These are phyloP conservation scores for Zygosaccharomyces sapae DNA, from an alignment of 1,139 yeast genomes.

Conservation along the genomic window DNA sequence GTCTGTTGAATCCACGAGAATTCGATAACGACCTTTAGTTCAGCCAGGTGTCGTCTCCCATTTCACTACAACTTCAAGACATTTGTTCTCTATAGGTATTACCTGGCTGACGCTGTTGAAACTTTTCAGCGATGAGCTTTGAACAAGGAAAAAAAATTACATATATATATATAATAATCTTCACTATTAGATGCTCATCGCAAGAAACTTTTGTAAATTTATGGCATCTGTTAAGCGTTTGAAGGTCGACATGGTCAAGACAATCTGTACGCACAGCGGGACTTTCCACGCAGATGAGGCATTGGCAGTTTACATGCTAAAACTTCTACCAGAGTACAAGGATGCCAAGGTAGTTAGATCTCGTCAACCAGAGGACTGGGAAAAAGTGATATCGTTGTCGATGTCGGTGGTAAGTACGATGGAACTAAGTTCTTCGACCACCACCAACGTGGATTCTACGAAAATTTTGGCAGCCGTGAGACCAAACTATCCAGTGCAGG, in stretches of 20 bases:
- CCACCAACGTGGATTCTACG: conserved; percentile 81
- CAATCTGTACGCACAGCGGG: conserved; percentile 91
- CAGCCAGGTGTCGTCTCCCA: too few relatives aligned
- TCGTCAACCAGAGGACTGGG: conserved; percentile 79
- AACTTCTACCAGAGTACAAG: conserved; percentile 62
- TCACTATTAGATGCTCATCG: conserved; percentile 1
- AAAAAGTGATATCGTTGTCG: conserved; percentile 87
- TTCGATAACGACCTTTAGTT: neutral
- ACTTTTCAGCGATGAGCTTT: conserved; percentile 1
- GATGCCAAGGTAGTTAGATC: conserved; percentile 73
- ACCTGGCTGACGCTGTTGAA: neutral
- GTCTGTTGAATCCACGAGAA: neutral
- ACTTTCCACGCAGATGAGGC: conserved; percentile 97
- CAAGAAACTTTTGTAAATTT: neutral
- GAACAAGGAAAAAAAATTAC: too few relatives aligned
- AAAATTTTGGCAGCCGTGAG: conserved; percentile 51
- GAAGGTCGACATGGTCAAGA: conserved; percentile 34
- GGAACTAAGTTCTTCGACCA: conserved; percentile 87
- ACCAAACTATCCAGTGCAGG: conserved; percentile 95
- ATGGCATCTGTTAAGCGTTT: conserved; percentile 22
- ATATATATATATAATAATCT: too few relatives aligned
- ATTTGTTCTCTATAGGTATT: too few relatives aligned
- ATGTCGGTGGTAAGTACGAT: conserved; percentile 93
- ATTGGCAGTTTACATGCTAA: conserved; percentile 86
- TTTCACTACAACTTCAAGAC: too few relatives aligned